phyloP scores from a whole-genome alignment of 176 grass and related monocot species.

The Thalia dealbata region DNA sequence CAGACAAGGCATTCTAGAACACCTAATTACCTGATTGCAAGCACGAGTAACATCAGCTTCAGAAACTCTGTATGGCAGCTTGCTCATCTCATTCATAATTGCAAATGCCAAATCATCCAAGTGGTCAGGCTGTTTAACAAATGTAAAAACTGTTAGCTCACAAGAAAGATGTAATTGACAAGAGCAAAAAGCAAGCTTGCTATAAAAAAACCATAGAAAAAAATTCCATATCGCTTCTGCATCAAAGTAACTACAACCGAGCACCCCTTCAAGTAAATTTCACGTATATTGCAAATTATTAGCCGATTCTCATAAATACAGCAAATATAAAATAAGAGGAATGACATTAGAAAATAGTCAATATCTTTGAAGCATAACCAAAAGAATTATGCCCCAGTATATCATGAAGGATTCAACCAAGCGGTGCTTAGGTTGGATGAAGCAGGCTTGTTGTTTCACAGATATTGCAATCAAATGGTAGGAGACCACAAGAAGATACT shows the following conservation, averaged over 20 bases:
- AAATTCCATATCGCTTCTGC: background rate
- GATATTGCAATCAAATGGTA: no score
- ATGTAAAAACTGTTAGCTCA: background rate
- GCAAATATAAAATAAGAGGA: background rate
- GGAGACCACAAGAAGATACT: no score
- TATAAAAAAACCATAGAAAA: background rate
- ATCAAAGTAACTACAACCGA: background rate
- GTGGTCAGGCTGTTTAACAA: slow-evolving; percentile 62
- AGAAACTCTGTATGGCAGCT: slow-evolving; percentile 78
- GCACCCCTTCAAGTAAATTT: no score
- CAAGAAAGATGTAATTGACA: background rate
- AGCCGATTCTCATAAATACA: background rate
- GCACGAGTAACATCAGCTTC: slow-evolving; percentile 97
- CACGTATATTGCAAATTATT: background rate
- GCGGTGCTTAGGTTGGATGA: background rate
- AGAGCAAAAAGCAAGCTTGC: background rate
- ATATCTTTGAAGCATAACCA: background rate
- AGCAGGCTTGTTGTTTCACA: background rate
- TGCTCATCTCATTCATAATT: slow-evolving; percentile 94
- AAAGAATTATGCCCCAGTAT: no score
- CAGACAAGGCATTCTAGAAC: background rate
- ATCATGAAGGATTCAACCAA: no score
- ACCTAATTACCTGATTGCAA: slow-evolving; percentile 69
- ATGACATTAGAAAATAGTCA: background rate
- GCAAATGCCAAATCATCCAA: slow-evolving; percentile 93